Evolutionary conservation across 2,329 filamentous ascomycete species (phyloP).

Genomic region (Thelonectria rubi): DNA sequence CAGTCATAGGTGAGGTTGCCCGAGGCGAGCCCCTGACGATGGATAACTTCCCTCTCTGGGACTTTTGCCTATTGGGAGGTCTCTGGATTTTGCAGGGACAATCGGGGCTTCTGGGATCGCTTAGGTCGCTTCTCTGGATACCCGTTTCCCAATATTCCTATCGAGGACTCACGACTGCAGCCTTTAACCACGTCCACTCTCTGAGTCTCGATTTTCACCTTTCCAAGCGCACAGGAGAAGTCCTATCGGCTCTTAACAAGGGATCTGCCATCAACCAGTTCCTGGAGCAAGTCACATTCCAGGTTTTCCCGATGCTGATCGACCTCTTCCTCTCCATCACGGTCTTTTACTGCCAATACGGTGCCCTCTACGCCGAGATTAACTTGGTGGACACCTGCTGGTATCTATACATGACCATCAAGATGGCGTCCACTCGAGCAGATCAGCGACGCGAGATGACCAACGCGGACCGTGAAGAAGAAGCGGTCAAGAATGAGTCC

Average conservation of each 20-base stretch:
- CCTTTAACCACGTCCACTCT: constrained; percentile 96
- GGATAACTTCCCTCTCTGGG: constrained; percentile 48
- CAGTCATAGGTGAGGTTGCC: constrained; percentile 59
- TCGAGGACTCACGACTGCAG: constrained; percentile 89
- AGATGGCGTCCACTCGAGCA: constrained; percentile 92
- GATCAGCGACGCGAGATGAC: constrained; percentile 94
- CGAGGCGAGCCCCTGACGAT: constrained; percentile 46
- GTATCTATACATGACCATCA: constrained; percentile 95
- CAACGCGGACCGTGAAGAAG: constrained; percentile 92
- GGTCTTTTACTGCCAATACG: constrained; percentile 70
- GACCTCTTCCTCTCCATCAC: constrained; percentile 87
- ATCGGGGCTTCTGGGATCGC: constrained; percentile 85
- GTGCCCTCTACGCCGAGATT: constrained; percentile 85
- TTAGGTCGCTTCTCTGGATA: constrained; percentile 89
- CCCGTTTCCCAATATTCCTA: constrained; percentile 98
- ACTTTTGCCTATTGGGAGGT: constrained; percentile 59
- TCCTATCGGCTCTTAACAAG: constrained; percentile 94
- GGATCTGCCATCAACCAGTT: constrained; percentile 96
- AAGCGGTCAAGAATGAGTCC: constrained; percentile 98
- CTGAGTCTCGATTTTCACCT: constrained; percentile 96
- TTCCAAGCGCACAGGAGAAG: constrained; percentile 95
- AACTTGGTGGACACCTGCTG: constrained; percentile 92
- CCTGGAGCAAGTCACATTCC: constrained; percentile 94
- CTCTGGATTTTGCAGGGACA: constrained; percentile 89
- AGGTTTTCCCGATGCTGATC: constrained; percentile 92